Percentiles rank a stretch among this genome's conserved stretches.
These are phyloP conservation scores for Aspergillus intermedius DNA, from an alignment of 2,329 filamentous ascomycete genomes.

Conservation along the genomic window DNA sequence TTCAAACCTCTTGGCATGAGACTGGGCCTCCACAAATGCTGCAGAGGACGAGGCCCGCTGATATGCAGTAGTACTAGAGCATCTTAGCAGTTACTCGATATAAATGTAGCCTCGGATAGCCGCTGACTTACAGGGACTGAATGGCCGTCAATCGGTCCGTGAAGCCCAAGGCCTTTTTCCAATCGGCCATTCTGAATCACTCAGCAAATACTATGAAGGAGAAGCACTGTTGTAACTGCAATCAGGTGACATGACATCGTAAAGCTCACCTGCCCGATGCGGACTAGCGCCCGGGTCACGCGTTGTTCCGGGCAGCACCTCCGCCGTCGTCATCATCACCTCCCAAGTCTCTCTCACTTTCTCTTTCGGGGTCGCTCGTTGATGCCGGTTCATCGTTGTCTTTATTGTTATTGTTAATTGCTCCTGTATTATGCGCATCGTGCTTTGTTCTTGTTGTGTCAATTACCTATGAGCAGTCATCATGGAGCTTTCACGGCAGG, in stretches of 20 bases:
- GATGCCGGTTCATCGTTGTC: slow-evolving; percentile 4
- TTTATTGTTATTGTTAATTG: slow-evolving; percentile 7
- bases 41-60: slow-evolving; percentile 40
- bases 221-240: background rate
- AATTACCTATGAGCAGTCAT: slow-evolving; percentile 23
- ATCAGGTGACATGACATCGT: background rate
- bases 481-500: slow-evolving; percentile 75
- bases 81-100: slow-evolving; percentile 8
- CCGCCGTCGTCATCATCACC: slow-evolving; percentile 11
- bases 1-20: slow-evolving; percentile 61
- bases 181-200: slow-evolving; percentile 24
- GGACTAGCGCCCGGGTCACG: slow-evolving; percentile 1
- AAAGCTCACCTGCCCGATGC: background rate
- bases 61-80: slow-evolving; percentile 43
- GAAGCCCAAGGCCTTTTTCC: slow-evolving; percentile 51
- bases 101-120: background rate
- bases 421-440: slow-evolving; percentile 28
- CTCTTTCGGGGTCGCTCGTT: slow-evolving; percentile 7
- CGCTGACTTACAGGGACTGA: slow-evolving; percentile 51
- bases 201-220: no score
- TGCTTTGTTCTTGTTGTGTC: slow-evolving; percentile 11
- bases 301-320: slow-evolving; percentile 4
- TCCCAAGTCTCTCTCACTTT: slow-evolving; percentile 3
- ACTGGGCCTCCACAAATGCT: slow-evolving; percentile 43
- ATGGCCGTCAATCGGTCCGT: slow-evolving; percentile 58